Conservation (phyloP, 495 filamentous ascomycete genomes). For the Xylaria scruposa region DNA sequence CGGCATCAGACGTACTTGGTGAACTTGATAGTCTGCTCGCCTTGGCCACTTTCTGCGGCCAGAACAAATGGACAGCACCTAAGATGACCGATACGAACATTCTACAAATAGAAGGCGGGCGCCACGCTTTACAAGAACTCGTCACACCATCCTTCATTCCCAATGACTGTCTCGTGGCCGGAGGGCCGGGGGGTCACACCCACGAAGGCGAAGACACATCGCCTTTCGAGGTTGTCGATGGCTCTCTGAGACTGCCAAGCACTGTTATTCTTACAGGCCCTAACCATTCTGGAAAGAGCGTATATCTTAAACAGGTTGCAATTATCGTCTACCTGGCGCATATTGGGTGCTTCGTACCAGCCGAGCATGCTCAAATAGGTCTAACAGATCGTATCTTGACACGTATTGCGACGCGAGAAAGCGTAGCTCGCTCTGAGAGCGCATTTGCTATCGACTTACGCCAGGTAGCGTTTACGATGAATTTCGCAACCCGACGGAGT, state of each 20-base stretch:
- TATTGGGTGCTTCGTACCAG: conserved; percentile 90
- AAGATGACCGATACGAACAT: conserved; percentile 73
- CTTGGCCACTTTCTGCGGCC: conserved; percentile 76
- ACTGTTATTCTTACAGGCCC: conserved; percentile 90
- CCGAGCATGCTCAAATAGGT: conserved; percentile 77
- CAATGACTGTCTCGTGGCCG: conserved; percentile 75
- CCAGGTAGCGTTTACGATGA: conserved; percentile 80
- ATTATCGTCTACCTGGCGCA: conserved; percentile 93
- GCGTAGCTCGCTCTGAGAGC: conserved; percentile 82
- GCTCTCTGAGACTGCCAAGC: conserved; percentile 56
- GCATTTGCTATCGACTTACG: conserved; percentile 94
- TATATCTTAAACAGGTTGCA: conserved; percentile 96
- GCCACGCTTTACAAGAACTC: conserved; percentile 89
- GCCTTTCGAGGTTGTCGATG: neutral
- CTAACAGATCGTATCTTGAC: conserved; percentile 94
- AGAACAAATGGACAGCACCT: conserved; percentile 75
- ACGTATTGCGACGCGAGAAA: conserved; percentile 85
- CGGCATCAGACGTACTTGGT: conserved; percentile 77
- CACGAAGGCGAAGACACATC: conserved; percentile 22
- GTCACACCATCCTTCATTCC: conserved; percentile 85
- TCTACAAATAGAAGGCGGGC: conserved; percentile 79
- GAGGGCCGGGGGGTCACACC: conserved; percentile 55
- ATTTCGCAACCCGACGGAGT: conserved; percentile 77
- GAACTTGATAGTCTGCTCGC: conserved; percentile 90
- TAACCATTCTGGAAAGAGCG: conserved; percentile 95